Evolutionary conservation across 2,329 filamentous ascomycete genomes (phyloP).

Genomic region (Colletotrichum eremochloae): DNA sequence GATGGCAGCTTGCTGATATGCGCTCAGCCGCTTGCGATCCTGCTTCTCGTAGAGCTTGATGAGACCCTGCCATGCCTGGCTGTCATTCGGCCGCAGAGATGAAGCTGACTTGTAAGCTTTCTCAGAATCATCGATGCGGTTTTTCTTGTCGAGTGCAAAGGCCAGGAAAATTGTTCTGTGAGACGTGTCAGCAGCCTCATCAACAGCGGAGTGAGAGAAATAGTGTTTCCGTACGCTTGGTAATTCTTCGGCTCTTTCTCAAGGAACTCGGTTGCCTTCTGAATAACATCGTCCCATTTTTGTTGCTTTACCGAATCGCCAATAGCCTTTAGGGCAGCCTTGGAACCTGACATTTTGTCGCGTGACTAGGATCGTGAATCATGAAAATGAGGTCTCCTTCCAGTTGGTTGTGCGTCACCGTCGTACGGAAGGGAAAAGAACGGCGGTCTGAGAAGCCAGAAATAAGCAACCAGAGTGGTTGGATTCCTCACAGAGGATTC

Average conservation of each 20-base stretch:
- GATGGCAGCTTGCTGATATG: constrained; percentile 81
- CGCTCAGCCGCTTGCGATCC: constrained; percentile 74
- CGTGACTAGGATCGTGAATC: constrained; percentile 16
- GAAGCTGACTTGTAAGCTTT: constrained; percentile 81
- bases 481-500: neutral
- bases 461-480: too few relatives aligned
- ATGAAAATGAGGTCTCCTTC: constrained; percentile 36
- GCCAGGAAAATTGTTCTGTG: constrained; percentile 78
- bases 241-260: constrained; percentile 83
- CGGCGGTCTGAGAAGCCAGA: neutral
- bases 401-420: constrained; percentile 34
- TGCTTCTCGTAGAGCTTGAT: constrained; percentile 88
- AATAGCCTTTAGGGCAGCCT: constrained; percentile 85
- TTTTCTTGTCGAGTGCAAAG: constrained; percentile 84
- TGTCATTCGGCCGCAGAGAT: constrained; percentile 77
- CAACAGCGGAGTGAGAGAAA: neutral
- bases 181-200: constrained; percentile 32
- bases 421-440: neutral
- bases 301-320: constrained; percentile 82
- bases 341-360: constrained; percentile 66
- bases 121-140: constrained; percentile 79
- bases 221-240: constrained; percentile 72
- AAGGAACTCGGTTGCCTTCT: constrained; percentile 77
- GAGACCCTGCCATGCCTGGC: constrained; percentile 92
- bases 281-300: constrained; percentile 82